Evolutionary conservation across 371 early-diverging fungal genomes (phyloP), one percentile per base, ranked within the genome.

Genomic region (Syncephalastrum racemosum): DNA sequence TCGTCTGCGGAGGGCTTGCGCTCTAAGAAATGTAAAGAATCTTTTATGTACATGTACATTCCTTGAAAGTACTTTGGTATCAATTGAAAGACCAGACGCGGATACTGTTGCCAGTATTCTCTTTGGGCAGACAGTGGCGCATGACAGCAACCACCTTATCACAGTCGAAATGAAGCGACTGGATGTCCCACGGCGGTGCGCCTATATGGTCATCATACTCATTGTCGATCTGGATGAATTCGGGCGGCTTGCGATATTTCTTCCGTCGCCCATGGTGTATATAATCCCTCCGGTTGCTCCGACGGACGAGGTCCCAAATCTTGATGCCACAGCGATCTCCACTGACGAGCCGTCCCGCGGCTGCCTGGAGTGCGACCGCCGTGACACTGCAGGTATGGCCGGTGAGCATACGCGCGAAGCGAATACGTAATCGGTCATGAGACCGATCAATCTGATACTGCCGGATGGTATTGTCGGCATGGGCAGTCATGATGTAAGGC

Each of bases 381-480:
- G 62, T 61, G 0, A 79, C 79, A 44, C 62, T 62, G 42, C 68
- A 77, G 5, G 79, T 75, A 54, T 79, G 79, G 0, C 81, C 81
- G 24, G 72, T 77, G 5, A 81, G 45, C 20, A 67, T 79, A 15
- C 64, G 61, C 15, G 64, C 44, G 53, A 68, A 77, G 12, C 10
- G 25, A 8, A 79, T 53, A 18, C 66, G 68, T 8, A 78, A 22
- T n/a, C 42, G 46, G 1, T 54, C 41, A 1, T 58, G 42, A 7
- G 60, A 41, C 15, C 49, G 43, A 8, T 40, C 18, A 2, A 80
- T 58, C 3, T 58, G 55, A 44, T 77, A 81, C 16, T 78, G 71
- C 53, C 75, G 73, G 53, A 81, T 73, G 10, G 79, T 81, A 18
- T 81, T 81, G 42, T 81, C 76, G 7, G 70, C 50, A 55, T 81